phyloP scores from a whole-genome alignment of 495 filamentous ascomycete genomes.

The Polyplosphaeria fusca region DNA sequence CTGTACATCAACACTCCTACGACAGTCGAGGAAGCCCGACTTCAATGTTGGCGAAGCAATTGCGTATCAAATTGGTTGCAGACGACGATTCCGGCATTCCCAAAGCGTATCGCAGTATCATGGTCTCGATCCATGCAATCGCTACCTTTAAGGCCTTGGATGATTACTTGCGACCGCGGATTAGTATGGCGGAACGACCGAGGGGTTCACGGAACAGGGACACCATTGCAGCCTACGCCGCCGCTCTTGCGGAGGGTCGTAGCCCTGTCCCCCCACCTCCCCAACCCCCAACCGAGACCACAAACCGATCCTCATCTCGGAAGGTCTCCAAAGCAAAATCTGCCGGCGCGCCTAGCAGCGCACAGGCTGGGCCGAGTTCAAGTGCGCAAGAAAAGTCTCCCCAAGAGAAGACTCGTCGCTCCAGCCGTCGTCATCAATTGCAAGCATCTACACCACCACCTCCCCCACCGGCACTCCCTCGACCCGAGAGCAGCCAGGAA shows the following conservation, averaged over 20 bases:
- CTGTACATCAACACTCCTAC: constrained; percentile 87
- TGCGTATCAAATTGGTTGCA: constrained; percentile 82
- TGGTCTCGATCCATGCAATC: constrained; percentile 98
- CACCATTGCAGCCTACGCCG: constrained; percentile 74
- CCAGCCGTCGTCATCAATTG: constrained; percentile 47
- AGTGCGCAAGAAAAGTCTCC: constrained; percentile 45
- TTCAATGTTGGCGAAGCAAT: constrained; percentile 94
- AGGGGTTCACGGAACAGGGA: constrained; percentile 65
- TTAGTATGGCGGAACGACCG: constrained; percentile 78
- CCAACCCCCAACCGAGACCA: constrained; percentile 22
- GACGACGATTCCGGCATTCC: constrained; percentile 88
- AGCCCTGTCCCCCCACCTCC: constrained; percentile 26
- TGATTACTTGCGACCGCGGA: constrained; percentile 90
- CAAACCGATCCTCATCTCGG: constrained; percentile 22
- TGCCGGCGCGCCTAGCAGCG: constrained; percentile 1
- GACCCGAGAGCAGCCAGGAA: constrained; percentile 44
- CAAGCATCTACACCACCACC: constrained; percentile 39
- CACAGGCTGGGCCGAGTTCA: constrained; percentile 46
- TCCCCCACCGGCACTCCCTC: constrained; percentile 48
- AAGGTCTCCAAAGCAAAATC: constrained; percentile 26
- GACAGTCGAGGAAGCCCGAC: constrained; percentile 90
- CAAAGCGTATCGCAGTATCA: constrained; percentile 79
- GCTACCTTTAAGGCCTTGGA: constrained; percentile 96
- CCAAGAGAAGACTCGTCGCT: constrained; percentile 43
- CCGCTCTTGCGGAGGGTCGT: constrained; percentile 55